phyloP scores from a whole-genome alignment of 2,329 filamentous ascomycete species.

The Emergomyces orientalis region DNA sequence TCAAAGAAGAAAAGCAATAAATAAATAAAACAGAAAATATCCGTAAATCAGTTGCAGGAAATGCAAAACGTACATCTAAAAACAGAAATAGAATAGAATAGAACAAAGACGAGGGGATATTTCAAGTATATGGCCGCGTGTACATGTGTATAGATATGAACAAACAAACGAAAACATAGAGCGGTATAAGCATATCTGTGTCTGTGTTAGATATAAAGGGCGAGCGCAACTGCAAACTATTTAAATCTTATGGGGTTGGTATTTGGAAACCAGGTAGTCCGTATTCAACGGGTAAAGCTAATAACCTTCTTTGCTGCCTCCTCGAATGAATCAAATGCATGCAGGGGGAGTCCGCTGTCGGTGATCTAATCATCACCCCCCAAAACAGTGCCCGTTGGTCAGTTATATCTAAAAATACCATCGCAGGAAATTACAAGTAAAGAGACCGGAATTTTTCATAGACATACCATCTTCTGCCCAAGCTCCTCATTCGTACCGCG shows the following conservation, averaged over 20 bases:
- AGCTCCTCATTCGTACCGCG: conserved; percentile 64
- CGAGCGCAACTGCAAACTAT: background rate
- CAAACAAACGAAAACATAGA: background rate
- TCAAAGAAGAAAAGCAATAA: background rate
- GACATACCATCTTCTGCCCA: conserved; percentile 54
- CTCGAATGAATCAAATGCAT: conserved; percentile 66
- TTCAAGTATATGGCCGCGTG: background rate
- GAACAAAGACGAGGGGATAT: background rate
- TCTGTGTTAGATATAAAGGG: background rate
- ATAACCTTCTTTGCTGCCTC: conserved; percentile 61
- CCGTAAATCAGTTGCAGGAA: background rate
- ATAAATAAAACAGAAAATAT: background rate
- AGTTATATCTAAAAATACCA: conserved; percentile 2
- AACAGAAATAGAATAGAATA: background rate
- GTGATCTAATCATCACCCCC: conserved; percentile 41
- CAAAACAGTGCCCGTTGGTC: background rate
- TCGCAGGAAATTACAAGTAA: background rate
- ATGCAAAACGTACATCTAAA: background rate
- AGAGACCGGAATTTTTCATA: background rate
- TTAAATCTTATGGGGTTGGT: too few species aligned
- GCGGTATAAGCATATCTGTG: background rate
- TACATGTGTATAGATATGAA: background rate
- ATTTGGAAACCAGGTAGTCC: background rate
- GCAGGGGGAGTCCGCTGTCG: conserved; percentile 57
- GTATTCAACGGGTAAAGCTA: conserved; percentile 38